Evolutionary conservation across 192 early-diverging fungal genomes (phyloP).

Genomic region (Glomus cerebriforme): DNA sequence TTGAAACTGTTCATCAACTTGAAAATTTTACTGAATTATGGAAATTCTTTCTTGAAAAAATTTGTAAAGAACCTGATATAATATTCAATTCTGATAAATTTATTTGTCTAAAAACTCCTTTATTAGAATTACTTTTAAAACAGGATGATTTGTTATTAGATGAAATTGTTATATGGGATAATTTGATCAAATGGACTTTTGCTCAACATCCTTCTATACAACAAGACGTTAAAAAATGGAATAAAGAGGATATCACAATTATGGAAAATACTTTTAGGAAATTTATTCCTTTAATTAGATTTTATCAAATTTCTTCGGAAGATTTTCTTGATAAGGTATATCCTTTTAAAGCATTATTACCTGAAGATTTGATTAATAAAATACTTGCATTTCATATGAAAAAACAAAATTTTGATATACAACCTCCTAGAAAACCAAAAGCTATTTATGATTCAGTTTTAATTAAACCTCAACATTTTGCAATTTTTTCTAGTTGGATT

Average conservation of each 20-base stretch:
- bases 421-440: background rate
- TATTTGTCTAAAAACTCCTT: background rate
- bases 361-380: background rate
- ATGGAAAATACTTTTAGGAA: no score
- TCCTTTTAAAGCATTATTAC: background rate
- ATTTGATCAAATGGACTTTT: background rate
- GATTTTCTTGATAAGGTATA: no score
- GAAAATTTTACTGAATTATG: no score
- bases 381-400: background rate
- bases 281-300: no score
- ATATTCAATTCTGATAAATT: background rate
- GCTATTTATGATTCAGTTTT: background rate
- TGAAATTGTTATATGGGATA: no score
- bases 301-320: no score
- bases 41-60: background rate
- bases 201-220: background rate
- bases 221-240: background rate
- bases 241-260: background rate
- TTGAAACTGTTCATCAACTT: no score
- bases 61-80: background rate
- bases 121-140: no score
- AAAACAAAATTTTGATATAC: background rate
- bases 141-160: no score
- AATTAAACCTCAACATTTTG: background rate
- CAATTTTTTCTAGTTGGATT: background rate